These are phyloP conservation scores for Yarrowia sp. DNA, from an alignment of 805 yeast species.

Conservation along the genomic window DNA sequence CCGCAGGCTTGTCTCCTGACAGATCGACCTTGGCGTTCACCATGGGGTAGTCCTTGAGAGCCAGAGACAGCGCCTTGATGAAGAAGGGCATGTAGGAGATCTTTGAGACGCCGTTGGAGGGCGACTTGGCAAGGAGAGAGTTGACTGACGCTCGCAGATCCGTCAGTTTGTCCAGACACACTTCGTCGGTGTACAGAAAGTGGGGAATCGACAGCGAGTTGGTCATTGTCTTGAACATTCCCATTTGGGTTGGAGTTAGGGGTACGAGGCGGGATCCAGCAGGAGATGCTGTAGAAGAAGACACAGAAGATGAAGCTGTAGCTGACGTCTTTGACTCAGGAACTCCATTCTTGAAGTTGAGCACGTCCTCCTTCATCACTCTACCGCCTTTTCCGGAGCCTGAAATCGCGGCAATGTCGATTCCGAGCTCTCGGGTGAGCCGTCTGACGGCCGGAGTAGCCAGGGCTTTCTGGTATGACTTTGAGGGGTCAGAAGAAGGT, in stretches of 20 bases:
- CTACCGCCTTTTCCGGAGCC: constrained; percentile 51
- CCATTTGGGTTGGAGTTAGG: constrained; percentile 47
- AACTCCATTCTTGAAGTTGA: constrained; percentile 31
- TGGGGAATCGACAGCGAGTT: constrained; percentile 49
- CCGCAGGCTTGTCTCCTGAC: constrained; percentile 42
- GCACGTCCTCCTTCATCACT: constrained; percentile 49
- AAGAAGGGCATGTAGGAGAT: constrained; percentile 50
- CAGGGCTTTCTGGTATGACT: constrained; percentile 40
- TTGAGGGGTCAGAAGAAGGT: neutral
- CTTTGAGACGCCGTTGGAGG: constrained; percentile 25
- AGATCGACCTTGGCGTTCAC: constrained; percentile 46
- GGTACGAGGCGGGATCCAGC: constrained; percentile 41
- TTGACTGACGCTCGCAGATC: constrained; percentile 45
- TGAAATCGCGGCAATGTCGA: constrained; percentile 44
- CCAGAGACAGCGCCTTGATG: constrained; percentile 49
- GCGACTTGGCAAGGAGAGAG: constrained; percentile 40
- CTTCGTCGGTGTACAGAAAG: constrained; percentile 50
- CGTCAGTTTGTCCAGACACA: constrained; percentile 46
- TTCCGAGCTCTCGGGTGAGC: constrained; percentile 46
- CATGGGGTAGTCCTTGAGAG: constrained; percentile 46
- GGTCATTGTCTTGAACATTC: constrained; percentile 50
- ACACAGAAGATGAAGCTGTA: constrained; percentile 6
- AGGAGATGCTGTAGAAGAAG: constrained; percentile 33
- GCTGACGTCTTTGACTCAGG: neutral
- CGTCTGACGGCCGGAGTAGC: constrained; percentile 51